phyloP scores from a whole-genome alignment of 2,329 filamentous ascomycete genomes.

The Lasiodiplodia citricola region DNA sequence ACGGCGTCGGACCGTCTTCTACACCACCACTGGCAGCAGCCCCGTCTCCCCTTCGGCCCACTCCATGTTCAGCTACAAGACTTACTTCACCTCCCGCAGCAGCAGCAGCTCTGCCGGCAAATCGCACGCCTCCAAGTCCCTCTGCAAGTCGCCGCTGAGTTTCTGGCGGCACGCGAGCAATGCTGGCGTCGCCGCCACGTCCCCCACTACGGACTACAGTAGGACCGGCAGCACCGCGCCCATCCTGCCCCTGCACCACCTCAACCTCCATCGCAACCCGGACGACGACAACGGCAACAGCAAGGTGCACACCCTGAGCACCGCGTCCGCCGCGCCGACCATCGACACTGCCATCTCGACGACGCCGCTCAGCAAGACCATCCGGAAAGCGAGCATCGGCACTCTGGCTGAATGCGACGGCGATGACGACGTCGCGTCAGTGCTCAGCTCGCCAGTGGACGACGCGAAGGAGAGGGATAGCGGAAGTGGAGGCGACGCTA shows the following conservation, averaged over 20 bases:
- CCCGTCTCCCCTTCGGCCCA: not conserved
- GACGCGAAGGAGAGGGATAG: not conserved
- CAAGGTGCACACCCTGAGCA: not conserved
- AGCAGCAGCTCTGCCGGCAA: not conserved
- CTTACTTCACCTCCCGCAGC: not conserved
- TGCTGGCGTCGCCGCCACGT: not conserved
- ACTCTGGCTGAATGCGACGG: not conserved
- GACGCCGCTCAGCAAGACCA: constrained; percentile 14
- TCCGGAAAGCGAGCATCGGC: constrained; percentile 12
- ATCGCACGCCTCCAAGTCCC: not conserved
- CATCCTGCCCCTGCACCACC: not conserved
- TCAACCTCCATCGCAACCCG: not conserved
- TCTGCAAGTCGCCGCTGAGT: not conserved
- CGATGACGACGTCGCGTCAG: not conserved
- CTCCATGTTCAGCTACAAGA: constrained; percentile 7
- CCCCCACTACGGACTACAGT: not conserved
- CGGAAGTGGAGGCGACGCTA: not conserved
- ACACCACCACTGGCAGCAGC: not conserved
- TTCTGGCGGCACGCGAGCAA: not conserved
- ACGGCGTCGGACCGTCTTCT: not conserved
- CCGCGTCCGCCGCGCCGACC: not conserved
- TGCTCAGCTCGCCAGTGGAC: not conserved
- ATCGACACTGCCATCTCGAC: constrained; percentile 10
- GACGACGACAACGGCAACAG: not conserved
- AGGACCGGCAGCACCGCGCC: not conserved